Conservation (phyloP, 129 eudicot species). For the carrot (Daucus carota) region DNA sequence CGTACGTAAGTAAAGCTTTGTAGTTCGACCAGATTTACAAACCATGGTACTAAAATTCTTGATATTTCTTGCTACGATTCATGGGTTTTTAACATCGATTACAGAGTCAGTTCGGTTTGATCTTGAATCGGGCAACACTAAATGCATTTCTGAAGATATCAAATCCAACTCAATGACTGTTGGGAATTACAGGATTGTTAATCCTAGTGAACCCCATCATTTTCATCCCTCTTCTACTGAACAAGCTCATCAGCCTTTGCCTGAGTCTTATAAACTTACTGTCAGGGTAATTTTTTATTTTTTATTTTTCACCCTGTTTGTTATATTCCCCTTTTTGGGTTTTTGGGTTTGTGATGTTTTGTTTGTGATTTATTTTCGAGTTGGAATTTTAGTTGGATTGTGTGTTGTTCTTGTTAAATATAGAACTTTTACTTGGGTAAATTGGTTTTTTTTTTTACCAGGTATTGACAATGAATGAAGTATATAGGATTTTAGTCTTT, state of each 20-base stretch:
- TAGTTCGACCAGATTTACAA: neutral
- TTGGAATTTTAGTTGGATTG: neutral
- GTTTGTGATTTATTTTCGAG: neutral
- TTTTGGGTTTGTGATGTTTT: neutral
- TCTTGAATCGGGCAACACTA: slow-evolving; percentile 68
- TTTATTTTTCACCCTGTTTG: neutral
- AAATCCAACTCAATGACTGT: slow-evolving; percentile 80
- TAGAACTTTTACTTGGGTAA: neutral
- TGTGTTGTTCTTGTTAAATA: neutral
- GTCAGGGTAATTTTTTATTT: slow-evolving; percentile 46
- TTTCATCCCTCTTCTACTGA: slow-evolving; percentile 15
- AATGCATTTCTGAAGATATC: slow-evolving; percentile 90
- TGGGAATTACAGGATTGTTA: slow-evolving; percentile 67
- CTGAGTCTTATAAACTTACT: slow-evolving; percentile 75
- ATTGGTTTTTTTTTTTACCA: neutral
- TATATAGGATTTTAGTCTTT: neutral
- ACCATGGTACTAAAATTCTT: neutral
- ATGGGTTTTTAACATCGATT: slow-evolving; percentile 25
- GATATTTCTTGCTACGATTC: neutral
- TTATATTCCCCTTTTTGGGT: neutral
- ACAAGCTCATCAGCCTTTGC: slow-evolving; percentile 45
- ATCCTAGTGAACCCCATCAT: slow-evolving; percentile 51
- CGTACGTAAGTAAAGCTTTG: neutral
- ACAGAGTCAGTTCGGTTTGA: slow-evolving; percentile 69
- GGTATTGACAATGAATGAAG: neutral